These are phyloP conservation scores for Diutina siamensis DNA, from an alignment of 1,139 yeast species.

Conservation along the genomic window DNA sequence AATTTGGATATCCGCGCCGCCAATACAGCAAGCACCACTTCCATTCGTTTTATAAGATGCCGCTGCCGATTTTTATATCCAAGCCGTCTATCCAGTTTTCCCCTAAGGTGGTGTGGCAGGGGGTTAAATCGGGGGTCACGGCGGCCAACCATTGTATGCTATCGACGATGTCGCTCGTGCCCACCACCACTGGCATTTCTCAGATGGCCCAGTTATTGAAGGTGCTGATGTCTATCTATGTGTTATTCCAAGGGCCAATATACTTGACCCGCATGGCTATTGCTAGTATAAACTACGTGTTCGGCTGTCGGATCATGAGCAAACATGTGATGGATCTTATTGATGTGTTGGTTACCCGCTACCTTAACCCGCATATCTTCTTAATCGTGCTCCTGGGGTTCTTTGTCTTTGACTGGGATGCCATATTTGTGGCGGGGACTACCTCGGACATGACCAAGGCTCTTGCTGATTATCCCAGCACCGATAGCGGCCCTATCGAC, in stretches of 20 bases:
- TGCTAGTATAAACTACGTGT: background rate
- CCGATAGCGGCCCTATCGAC: background rate
- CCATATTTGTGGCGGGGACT: background rate
- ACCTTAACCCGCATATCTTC: background rate
- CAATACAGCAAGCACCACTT: background rate
- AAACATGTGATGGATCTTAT: background rate
- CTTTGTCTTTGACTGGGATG: conserved; percentile 1
- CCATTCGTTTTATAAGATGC: background rate
- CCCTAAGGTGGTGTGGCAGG: background rate
- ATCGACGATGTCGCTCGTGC: background rate
- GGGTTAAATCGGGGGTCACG: background rate
- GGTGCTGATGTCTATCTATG: background rate
- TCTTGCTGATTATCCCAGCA: background rate
- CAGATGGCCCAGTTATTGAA: background rate
- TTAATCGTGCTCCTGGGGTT: conserved; percentile 3
- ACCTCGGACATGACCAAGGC: background rate
- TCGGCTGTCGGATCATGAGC: background rate
- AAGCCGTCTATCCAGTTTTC: background rate
- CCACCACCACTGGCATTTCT: background rate
- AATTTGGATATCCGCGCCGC: too few species aligned
- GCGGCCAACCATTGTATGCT: background rate
- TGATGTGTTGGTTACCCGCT: background rate
- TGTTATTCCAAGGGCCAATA: background rate
- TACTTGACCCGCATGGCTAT: background rate
- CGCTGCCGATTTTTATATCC: conserved; percentile 4